These are phyloP conservation scores for Roridomyces roridus DNA, from an alignment of 768 basidiomycete genomes.

Conservation along the genomic window DNA sequence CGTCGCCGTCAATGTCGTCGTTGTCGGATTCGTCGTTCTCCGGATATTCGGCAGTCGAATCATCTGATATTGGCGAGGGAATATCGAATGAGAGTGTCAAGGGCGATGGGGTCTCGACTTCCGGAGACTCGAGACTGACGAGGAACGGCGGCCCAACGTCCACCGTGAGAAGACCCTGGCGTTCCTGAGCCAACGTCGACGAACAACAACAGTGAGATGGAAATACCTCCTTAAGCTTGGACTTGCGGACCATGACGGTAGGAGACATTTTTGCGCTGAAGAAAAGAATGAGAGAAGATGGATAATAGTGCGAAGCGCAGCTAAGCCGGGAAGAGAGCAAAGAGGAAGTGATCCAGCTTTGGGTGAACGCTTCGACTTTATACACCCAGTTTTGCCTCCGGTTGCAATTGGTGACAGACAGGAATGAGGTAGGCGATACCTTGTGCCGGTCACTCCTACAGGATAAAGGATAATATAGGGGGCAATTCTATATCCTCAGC, in stretches of 20 bases:
- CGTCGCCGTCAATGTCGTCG: background rate
- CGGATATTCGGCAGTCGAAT: background rate
- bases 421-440: too few species aligned
- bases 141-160: conserved; percentile 13
- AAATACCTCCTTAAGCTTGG: conserved; percentile 6
- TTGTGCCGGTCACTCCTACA: too few species aligned
- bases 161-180: conserved; percentile 6
- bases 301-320: conserved; percentile 18
- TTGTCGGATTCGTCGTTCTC: background rate
- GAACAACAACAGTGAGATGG: background rate
- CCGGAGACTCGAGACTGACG: too few species aligned
- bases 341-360: background rate
- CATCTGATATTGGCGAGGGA: too few species aligned
- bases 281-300: conserved; percentile 7
- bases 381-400: background rate
- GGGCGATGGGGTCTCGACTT: too few species aligned
- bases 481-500: too few species aligned
- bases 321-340: conserved; percentile 7
- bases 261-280: conserved; percentile 12
- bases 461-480: too few species aligned
- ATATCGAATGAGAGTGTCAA: too few species aligned
- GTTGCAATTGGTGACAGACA: background rate
- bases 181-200: background rate
- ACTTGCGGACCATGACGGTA: too few species aligned
- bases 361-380: too few species aligned